Conservation (phyloP, 2,329 filamentous ascomycete genomes). For the Aaosphaeria arxii region DNA sequence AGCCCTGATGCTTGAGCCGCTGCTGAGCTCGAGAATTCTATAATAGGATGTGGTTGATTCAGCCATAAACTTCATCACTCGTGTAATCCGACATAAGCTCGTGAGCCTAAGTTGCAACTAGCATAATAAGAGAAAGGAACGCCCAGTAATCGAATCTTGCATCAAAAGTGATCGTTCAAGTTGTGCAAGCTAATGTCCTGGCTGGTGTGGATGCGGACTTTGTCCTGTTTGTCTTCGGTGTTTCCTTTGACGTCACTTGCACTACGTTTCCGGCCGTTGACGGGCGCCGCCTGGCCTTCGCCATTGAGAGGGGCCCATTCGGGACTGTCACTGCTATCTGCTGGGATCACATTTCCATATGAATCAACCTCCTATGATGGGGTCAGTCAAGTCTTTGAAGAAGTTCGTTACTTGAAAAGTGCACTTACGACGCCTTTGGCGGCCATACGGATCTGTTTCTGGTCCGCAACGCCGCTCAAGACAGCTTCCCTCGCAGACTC, state of each 20-base stretch:
- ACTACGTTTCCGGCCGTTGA: slow-evolving; percentile 7
- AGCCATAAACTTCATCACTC: too few species aligned
- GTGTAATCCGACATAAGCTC: too few species aligned
- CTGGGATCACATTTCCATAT: slow-evolving; percentile 57
- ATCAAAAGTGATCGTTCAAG: slow-evolving; percentile 36
- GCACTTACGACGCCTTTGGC: slow-evolving; percentile 54
- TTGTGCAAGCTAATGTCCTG: slow-evolving; percentile 64
- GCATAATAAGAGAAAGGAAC: too few species aligned
- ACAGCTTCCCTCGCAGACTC: slow-evolving; percentile 64
- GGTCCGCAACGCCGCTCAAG: slow-evolving; percentile 59
- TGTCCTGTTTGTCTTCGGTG: slow-evolving; percentile 21
- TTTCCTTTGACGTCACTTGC: slow-evolving; percentile 17
- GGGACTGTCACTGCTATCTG: slow-evolving; percentile 22
- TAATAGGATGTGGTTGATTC: too few species aligned
- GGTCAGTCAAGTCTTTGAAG: slow-evolving; percentile 5
- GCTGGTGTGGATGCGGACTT: slow-evolving; percentile 40
- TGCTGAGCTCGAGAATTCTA: too few species aligned
- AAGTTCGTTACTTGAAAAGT: neutral
- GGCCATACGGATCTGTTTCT: slow-evolving; percentile 60
- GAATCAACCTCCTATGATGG: slow-evolving; percentile 47
- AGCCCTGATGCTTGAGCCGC: too few species aligned
- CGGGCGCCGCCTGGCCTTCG: slow-evolving; percentile 10
- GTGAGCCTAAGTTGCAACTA: too few species aligned
- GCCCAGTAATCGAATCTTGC: too few species aligned
- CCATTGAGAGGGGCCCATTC: slow-evolving; percentile 22